Conservation (phyloP, 2,329 filamentous ascomycete species). For the Cytospora piceae region DNA sequence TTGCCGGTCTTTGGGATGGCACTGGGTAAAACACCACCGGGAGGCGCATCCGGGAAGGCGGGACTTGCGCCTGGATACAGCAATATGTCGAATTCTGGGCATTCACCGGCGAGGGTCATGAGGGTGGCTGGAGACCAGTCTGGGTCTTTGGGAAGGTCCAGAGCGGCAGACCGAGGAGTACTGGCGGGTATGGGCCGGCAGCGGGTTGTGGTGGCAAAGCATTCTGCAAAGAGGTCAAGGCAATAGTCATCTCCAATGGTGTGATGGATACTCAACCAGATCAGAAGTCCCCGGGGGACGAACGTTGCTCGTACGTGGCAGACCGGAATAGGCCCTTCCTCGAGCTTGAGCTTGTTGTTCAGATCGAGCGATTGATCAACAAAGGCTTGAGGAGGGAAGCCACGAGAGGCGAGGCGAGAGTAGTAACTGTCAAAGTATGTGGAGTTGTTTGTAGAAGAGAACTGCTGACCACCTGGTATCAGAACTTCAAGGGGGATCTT, state of each 20-base stretch:
- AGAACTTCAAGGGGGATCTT: background rate
- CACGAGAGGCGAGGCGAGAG: background rate
- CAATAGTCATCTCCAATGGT: background rate
- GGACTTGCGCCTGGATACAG: background rate
- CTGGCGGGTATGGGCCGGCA: background rate
- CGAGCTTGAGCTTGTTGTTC: background rate
- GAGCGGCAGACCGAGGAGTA: background rate
- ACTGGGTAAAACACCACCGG: background rate
- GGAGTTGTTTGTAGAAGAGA: background rate
- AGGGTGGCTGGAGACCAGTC: background rate
- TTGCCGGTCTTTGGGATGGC: constrained; percentile 3
- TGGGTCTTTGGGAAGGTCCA: constrained; percentile 3
- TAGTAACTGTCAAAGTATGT: constrained; percentile 1
- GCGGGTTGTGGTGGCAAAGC: background rate
- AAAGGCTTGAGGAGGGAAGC: constrained; percentile 3
- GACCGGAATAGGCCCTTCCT: background rate
- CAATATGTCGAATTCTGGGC: background rate
- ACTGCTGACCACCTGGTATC: background rate
- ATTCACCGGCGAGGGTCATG: background rate
- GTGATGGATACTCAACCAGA: background rate
- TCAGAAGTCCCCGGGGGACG: background rate
- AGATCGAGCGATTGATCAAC: background rate
- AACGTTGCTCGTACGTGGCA: background rate
- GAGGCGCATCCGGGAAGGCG: background rate
- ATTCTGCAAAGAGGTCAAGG: constrained; percentile 2